Evolutionary conservation across 495 filamentous ascomycete genomes (phyloP), one percentile per base, ranked within the genome.

Genomic region (Annulohypoxylon maeteangense): DNA sequence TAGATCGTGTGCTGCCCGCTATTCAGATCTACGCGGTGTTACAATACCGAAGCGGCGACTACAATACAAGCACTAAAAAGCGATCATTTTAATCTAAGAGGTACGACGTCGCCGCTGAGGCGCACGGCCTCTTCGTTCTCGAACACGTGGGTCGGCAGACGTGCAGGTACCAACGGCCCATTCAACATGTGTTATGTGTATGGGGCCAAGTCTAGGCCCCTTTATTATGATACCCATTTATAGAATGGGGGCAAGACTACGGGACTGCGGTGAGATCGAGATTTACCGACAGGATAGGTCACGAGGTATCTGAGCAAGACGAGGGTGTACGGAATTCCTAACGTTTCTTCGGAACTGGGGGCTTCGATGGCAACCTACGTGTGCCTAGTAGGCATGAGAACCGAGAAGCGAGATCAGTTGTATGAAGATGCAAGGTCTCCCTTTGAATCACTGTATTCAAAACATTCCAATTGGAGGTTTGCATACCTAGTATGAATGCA

Each of bases 11-110:
- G 60, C 38, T 65, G 55, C 44, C 50, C 56, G 38, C 34, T 51
- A 23, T 34, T 16, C 20, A 45, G 57, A 62, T 63, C 38, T 51
- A 62, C 42, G 65, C 20, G 23, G 70, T 73, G 62, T 59, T 48
- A 73, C 70, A 38, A 48, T 38, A 20, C 23, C 40, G 47, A 14
- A 40, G 25, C 62, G 31, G 14, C 45, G 29, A 48, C 3, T 60
- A 18, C 16, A 56, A 38, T 47, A 60, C 68, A 68, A 72, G 65
- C 70, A 62, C 70, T 72, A 72, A 45, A 23, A 65, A 47, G 22
- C 40, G 55, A 12, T 56, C 55, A 65, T 23, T 32, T 58, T 7
- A 40, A 57, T 40, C 18, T 56, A 45, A 45, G 59, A 11, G 29
- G 29, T 44, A 55, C 64, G 59, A 54, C 47, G 20, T 68, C 22